Conservation (phyloP, 768 basidiomycete species). For the Psilocybe subaeruginosa region DNA sequence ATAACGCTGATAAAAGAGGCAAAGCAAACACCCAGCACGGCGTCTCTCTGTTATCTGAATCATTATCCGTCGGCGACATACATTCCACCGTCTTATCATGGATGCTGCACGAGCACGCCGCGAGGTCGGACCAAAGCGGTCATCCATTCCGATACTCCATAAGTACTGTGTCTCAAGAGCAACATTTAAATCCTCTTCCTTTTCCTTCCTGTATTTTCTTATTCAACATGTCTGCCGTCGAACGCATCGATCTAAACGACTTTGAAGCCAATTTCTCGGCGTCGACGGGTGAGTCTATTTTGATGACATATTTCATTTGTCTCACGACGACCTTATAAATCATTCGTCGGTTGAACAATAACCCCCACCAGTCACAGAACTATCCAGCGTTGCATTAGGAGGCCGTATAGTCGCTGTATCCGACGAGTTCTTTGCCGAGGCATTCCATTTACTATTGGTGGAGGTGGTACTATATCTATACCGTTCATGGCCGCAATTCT, state of each 20-base stretch:
- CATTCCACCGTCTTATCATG: conserved; percentile 19
- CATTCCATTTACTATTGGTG: conserved; percentile 78
- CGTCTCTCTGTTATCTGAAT: not conserved
- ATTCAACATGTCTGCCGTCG: conserved; percentile 40
- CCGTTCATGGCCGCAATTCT: not conserved
- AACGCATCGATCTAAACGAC: conserved; percentile 45
- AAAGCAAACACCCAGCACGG: not conserved
- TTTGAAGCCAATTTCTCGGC: conserved; percentile 51
- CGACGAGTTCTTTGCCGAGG: conserved; percentile 96
- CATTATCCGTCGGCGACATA: conserved; percentile 21
- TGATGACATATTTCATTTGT: not conserved
- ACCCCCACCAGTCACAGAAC: conserved; percentile 53
- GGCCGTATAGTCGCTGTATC: conserved; percentile 76
- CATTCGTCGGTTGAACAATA: not conserved
- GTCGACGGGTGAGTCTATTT: conserved; percentile 48
- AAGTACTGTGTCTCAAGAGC: not conserved
- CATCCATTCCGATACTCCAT: conserved; percentile 2
- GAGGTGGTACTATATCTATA: conserved; percentile 52
- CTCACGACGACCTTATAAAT: conserved; percentile 1
- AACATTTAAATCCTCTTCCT: not conserved
- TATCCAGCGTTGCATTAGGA: conserved; percentile 86
- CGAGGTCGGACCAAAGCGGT: conserved; percentile 4
- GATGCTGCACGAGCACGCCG: not conserved
- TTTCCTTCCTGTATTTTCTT: not conserved
- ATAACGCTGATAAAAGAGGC: not conserved